Percentiles rank a stretch among this genome's conserved stretches.
Conservation (phyloP, 1,139 yeast species). For the Yarrowia galli region DNA sequence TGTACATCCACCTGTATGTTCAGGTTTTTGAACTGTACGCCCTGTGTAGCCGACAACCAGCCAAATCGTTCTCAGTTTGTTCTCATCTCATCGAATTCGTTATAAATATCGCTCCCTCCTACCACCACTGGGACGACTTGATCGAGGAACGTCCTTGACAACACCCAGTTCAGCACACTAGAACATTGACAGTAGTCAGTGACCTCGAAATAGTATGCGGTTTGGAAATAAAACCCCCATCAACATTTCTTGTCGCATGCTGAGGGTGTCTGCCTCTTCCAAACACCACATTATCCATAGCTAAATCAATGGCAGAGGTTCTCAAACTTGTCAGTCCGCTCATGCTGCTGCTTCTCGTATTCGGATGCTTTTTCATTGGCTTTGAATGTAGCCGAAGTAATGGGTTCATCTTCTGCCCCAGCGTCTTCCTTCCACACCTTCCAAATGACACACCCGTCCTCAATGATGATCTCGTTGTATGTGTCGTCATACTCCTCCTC, state of each 20-base stretch:
- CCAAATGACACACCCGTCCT: slow-evolving; percentile 12
- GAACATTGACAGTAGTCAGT: too few species aligned
- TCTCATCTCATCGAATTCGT: background rate
- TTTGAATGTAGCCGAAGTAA: slow-evolving; percentile 12
- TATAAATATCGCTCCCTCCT: background rate
- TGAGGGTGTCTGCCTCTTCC: too few species aligned
- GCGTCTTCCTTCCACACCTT: slow-evolving; percentile 28
- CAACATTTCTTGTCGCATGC: background rate
- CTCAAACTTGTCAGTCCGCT: slow-evolving; percentile 17
- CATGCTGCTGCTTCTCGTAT: slow-evolving; percentile 25
- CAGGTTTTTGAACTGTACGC: too few species aligned
- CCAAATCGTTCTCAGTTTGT: too few species aligned
- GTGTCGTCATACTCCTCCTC: slow-evolving; percentile 32
- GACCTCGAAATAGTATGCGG: background rate
- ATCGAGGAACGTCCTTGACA: too few species aligned
- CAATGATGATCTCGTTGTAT: slow-evolving; percentile 23
- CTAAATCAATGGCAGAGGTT: background rate
- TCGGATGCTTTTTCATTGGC: slow-evolving; percentile 22
- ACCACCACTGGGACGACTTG: too few species aligned
- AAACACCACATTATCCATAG: too few species aligned
- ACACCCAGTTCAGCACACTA: too few species aligned
- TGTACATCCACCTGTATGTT: too few species aligned
- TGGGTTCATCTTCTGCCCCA: background rate
- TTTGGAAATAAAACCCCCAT: background rate
- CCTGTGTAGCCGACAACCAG: too few species aligned